These are phyloP conservation scores for Pelargonium fulgidum DNA, from an alignment of 441 rosid species.

Conservation along the genomic window DNA sequence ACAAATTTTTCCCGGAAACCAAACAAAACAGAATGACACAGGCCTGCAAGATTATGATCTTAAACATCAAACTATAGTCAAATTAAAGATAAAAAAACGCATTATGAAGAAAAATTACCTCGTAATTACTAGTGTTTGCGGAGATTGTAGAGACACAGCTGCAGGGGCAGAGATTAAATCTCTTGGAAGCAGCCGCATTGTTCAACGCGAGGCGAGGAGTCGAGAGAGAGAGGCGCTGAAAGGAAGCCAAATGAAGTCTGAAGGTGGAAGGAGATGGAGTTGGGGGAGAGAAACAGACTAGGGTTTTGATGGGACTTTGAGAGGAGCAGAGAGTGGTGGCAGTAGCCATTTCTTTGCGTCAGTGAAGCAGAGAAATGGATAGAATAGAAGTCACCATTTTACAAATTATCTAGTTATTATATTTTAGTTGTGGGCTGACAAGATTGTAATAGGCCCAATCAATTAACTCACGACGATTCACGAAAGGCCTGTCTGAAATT, in stretches of 20 bases:
- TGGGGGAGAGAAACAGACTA: constrained; percentile 12
- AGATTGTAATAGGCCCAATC: too few relatives aligned
- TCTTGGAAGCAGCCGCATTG: constrained; percentile 18
- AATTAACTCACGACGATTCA: too few relatives aligned
- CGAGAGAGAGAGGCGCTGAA: constrained; percentile 9
- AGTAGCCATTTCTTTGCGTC: constrained; percentile 20
- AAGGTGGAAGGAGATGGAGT: background rate
- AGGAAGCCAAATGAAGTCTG: constrained; percentile 22
- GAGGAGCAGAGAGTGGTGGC: constrained; percentile 28
- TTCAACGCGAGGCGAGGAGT: constrained; percentile 15
- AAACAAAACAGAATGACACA: background rate
- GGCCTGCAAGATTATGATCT: background rate
- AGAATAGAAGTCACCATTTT: background rate
- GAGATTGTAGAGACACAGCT: constrained; percentile 38
- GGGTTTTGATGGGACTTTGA: constrained; percentile 21
- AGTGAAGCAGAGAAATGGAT: constrained; percentile 16
- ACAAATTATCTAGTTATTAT: background rate
- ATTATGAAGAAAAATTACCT: constrained; percentile 29
- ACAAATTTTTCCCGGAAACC: background rate
- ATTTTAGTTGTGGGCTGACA: background rate
- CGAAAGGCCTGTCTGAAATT: too few relatives aligned
- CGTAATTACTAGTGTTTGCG: constrained; percentile 40
- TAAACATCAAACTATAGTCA: background rate
- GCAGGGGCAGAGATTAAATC: constrained; percentile 36
- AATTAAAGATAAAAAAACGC: background rate